Conservation (phyloP, 139 green algal genomes). For the Volvox africanus region DNA sequence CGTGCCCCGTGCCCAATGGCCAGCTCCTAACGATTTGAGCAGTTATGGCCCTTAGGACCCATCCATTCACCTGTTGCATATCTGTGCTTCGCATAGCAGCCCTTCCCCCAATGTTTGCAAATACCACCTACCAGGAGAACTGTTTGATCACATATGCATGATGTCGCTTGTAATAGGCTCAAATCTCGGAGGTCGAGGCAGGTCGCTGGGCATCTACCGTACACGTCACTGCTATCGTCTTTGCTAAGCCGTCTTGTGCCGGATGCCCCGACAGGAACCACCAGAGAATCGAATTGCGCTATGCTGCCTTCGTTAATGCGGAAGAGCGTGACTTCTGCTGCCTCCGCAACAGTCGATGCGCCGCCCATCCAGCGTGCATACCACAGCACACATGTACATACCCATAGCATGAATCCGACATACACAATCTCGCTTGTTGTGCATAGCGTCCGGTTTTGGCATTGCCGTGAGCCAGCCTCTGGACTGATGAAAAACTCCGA, state of each 20-base stretch:
- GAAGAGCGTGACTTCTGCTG: background rate
- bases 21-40: background rate
- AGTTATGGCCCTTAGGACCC: background rate
- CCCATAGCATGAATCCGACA: slow-evolving; percentile 25
- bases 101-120: background rate
- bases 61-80: background rate
- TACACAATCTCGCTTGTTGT: background rate
- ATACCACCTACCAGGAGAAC: background rate
- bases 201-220: background rate
- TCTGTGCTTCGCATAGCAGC: background rate
- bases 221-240: background rate
- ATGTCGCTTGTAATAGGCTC: background rate
- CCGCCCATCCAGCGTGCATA: slow-evolving; percentile 2
- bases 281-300: background rate
- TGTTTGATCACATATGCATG: background rate
- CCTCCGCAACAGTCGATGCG: background rate
- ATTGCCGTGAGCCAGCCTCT: background rate
- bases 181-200: background rate
- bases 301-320: background rate
- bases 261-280: background rate
- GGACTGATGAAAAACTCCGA: background rate
- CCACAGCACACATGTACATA: background rate
- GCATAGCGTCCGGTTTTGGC: background rate
- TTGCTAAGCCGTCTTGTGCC: background rate
- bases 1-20: background rate